Conservation (phyloP, 305 asterid species). For the Ajuga reptans region DNA sequence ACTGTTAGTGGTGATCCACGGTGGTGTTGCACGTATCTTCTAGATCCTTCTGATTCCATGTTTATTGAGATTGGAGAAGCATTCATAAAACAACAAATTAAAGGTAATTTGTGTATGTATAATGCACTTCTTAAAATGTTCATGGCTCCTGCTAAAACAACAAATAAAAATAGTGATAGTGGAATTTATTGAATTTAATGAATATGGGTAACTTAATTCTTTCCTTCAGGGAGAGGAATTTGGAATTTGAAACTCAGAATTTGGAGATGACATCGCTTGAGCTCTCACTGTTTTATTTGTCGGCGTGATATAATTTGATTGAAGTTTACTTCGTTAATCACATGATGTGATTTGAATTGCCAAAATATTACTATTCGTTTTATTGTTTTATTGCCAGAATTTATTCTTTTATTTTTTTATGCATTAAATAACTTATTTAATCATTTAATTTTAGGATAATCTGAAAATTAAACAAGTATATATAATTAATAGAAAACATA, state of each 20-base stretch:
- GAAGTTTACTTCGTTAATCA: background rate
- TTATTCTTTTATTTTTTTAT: too few species aligned
- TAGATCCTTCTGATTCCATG: conserved; percentile 86
- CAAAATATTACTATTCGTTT: background rate
- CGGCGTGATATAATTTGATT: background rate
- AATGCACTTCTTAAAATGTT: conserved; percentile 10
- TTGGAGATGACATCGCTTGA: background rate
- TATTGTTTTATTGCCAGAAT: too few species aligned
- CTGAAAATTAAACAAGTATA: too few species aligned
- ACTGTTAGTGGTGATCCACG: conserved; percentile 70
- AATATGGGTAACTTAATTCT: background rate
- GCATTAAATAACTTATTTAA: too few species aligned
- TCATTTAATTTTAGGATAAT: too few species aligned
- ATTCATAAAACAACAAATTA: conserved; percentile 58
- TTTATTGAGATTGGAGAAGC: conserved; percentile 84
- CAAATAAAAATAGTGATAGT: background rate
- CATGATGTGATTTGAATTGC: background rate
- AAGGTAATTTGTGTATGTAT: conserved; percentile 34
- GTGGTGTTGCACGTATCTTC: conserved; percentile 97
- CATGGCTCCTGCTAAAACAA: background rate
- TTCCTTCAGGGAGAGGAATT: background rate
- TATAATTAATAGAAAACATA: too few species aligned
- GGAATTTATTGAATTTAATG: background rate
- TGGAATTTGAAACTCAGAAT: background rate
- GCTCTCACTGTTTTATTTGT: background rate